Base-by-base conservation (phyloP, 306 rosid species). In the Gastrolobium bilobum region DNA sequence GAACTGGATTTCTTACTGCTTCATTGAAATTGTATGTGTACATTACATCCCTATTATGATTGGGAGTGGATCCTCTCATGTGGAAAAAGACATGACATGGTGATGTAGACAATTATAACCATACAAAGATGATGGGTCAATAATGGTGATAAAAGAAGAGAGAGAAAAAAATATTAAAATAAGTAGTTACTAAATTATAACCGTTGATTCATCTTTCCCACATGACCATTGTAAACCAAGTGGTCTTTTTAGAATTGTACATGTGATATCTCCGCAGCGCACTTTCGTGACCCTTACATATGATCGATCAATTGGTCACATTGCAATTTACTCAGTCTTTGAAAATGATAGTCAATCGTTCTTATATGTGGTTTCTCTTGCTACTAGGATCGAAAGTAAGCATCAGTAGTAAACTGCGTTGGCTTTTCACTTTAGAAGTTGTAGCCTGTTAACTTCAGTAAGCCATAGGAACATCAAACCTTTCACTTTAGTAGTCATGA, bases 351-450 rank as follows among this genome's bases (percentile, higher is more conserved):
- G 70, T 10, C 15, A 4, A 56, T 37, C 10, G 8, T 33, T 75
- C 70, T 68, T 80, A 53, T 54, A n/a, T 71, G 46, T 71, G 64
- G 48, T 20, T 72, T 79, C 15, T 60, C 47, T 70, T 56, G 66
- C 52, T 71, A 48, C 15, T 11, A 6, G 42, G 51, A 52, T 53
- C 61, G 15, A 52, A 68, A 69, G 44, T 31, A 51, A 69, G 75
- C 42, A 57, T 44, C 7, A 34, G 43, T 68, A 6, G 39, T 31
- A 64, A 37, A 63, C 7, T n/a, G 33, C 11, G 5, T 64, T 40
- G 59, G 4, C 37, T 40, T 66, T 59, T 66, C 34, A 10, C 29
- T 52, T 73, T 61, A 14, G 4, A 9, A 14, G 75, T 81, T 60
- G 34, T 67, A 62, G 71, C 59, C 29, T 77, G 47, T 60, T 73